Evolutionary conservation across 2,329 filamentous ascomycete species (phyloP), one percentile per base, ranked within the genome.

Genomic region (Fusarium pininemorale): DNA sequence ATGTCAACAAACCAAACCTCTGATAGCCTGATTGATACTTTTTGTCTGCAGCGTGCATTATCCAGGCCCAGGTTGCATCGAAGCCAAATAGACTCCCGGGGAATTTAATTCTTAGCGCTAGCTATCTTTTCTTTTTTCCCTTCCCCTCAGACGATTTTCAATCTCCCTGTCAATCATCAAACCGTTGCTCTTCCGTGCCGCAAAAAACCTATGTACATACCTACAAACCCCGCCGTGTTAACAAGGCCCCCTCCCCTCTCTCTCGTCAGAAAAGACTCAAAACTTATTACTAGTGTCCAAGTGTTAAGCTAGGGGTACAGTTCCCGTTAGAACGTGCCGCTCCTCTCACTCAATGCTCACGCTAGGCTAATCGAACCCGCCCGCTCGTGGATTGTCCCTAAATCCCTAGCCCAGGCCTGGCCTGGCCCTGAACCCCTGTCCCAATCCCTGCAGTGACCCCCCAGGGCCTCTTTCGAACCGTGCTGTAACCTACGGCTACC

Each of bases 391-490:
- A 54, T 66, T 59, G 22, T 74, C 60, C 69, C 71, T 74, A 66
- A 61, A 68, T 67, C 69, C 55, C 66, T 69, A 71, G 61, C 63
- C 63, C 44, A 30, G 63, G 26, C 30, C 24, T 48, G 30, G 30
- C 30, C 30, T 45, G 44, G 26, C 44, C 44, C 26, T 11, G 53
- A 57, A 59, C 55, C 72, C 72, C 56, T 69, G 71, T n/a, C 37
- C n/a, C 32, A 47, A 74, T 65, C 72, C 71, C 66, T 74, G 71
- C 63, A 47, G 66, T 72, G 63, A 68, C 68, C 68, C 61, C n/a
- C 66, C 53, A 38, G 59, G 59, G 59, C 45, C 56, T 63, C 15
- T n/a, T 24, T 54, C 35, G 24, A 28, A 41, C 35, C 20, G 24
- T 14, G 24, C 51, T 55, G 51, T 55, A 55, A 41, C 35, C 51